phyloP scores from a whole-genome alignment of 768 basidiomycete genomes.

The Antrodiella citrinella region DNA sequence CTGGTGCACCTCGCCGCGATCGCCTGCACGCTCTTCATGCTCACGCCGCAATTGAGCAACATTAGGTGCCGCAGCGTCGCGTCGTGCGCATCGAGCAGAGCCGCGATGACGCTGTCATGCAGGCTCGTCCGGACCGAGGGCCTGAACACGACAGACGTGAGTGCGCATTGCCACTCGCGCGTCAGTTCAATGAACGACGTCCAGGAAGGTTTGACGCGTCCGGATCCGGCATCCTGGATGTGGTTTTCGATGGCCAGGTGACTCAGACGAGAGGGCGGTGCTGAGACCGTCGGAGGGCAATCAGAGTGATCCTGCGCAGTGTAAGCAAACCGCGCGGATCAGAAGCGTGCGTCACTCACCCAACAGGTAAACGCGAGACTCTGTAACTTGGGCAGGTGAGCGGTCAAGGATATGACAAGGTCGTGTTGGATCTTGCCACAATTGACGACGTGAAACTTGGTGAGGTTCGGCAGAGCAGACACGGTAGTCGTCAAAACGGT shows the following conservation, averaged over 20 bases:
- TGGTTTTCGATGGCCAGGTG: constrained; percentile 49
- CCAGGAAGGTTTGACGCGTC: constrained; percentile 18
- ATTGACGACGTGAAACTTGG: constrained; percentile 50
- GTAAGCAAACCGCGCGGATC: too few species aligned
- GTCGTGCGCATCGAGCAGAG: constrained; percentile 34
- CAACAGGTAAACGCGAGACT: constrained; percentile 54
- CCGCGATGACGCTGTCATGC: constrained; percentile 31
- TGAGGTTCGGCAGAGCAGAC: constrained; percentile 41
- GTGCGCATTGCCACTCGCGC: constrained; percentile 27
- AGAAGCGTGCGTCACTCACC: constrained; percentile 30
- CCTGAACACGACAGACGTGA: constrained; percentile 30
- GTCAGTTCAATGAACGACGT: constrained; percentile 23
- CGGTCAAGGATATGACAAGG: constrained; percentile 36
- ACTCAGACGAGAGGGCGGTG: constrained; percentile 33
- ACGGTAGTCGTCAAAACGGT: constrained; percentile 40
- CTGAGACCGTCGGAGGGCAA: constrained; percentile 14
- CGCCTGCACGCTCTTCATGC: constrained; percentile 28
- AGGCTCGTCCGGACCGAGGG: constrained; percentile 36
- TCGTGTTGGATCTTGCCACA: constrained; percentile 52
- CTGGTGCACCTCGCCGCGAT: constrained; percentile 36
- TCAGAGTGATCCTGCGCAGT: constrained; percentile 4
- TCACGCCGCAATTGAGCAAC: constrained; percentile 39
- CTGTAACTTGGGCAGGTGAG: constrained; percentile 45
- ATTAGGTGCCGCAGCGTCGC: constrained; percentile 35
- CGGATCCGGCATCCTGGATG: constrained; percentile 26